A percentile compares a stretch with the other conserved stretches of the same genome.
Evolutionary conservation across 495 filamentous ascomycete genomes (phyloP).

Genomic region (Podospora pseudocomata): DNA sequence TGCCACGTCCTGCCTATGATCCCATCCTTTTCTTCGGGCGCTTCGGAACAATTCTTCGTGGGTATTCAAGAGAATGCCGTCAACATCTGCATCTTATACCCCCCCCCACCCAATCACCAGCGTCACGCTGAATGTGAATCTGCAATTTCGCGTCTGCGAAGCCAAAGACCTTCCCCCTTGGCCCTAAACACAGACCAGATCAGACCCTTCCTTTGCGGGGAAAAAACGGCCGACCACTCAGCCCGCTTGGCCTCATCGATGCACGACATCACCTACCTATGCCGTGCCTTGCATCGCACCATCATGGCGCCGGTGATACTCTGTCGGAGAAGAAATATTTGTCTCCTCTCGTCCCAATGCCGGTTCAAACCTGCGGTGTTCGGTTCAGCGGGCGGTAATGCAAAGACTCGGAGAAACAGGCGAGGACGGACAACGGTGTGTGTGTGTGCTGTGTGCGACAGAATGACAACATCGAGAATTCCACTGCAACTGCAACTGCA

Average conservation of each 20-base stretch:
- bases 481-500: too few relatives aligned
- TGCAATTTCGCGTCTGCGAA: conserved; percentile 8
- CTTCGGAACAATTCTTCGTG: background rate
- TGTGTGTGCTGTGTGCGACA: background rate
- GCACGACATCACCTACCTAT: background rate
- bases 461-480: background rate
- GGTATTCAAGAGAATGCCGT: background rate
- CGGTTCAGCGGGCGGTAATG: background rate
- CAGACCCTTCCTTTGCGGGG: conserved; percentile 8
- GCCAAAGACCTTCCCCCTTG: background rate
- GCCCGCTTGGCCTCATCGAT: conserved; percentile 1
- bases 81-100: background rate
- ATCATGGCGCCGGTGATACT: background rate
- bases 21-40: too few relatives aligned
- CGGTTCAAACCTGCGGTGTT: background rate
- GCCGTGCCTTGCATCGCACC: background rate
- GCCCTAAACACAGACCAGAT: background rate
- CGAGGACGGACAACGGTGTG: too few relatives aligned
- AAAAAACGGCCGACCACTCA: background rate
- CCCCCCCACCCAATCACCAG: background rate
- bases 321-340: too few relatives aligned
- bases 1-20: background rate
- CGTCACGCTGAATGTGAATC: conserved; percentile 4
- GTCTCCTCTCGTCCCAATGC: too few relatives aligned
- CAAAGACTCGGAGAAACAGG: background rate